phyloP scores from a whole-genome alignment of 2,329 filamentous ascomycete species.

The Pseudodiploospora longispora region DNA sequence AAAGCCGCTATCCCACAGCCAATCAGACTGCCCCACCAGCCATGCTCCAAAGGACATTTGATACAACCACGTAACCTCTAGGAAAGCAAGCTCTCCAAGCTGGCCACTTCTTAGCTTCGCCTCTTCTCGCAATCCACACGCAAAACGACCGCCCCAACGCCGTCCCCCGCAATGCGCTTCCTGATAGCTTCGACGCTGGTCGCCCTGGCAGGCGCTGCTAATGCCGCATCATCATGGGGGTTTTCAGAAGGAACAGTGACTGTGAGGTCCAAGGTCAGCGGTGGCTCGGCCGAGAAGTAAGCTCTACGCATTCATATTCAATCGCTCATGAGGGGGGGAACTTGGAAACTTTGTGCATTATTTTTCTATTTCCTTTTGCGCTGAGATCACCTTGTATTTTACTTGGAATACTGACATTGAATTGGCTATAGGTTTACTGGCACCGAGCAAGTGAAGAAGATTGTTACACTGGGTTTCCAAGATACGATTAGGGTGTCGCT shows the following conservation, averaged over 20 bases:
- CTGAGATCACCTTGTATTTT: conserved; percentile 3
- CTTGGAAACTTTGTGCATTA: background rate
- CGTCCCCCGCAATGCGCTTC: conserved; percentile 27
- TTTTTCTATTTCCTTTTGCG: conserved; percentile 8
- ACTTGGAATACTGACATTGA: background rate
- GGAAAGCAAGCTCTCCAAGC: conserved; percentile 18
- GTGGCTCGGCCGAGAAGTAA: conserved; percentile 59
- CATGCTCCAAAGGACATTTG: background rate
- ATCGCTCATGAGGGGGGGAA: background rate
- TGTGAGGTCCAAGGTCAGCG: conserved; percentile 57
- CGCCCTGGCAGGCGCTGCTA: conserved; percentile 40
- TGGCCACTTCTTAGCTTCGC: conserved; percentile 18
- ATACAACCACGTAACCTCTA: conserved; percentile 22
- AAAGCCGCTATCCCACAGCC: conserved; percentile 6
- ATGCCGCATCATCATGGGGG: conserved; percentile 56
- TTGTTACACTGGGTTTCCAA: conserved; percentile 55
- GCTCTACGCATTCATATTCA: conserved; percentile 15
- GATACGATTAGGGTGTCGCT: conserved; percentile 77
- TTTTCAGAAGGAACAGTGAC: conserved; percentile 66
- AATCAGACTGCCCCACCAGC: conserved; percentile 14
- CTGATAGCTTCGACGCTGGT: conserved; percentile 31
- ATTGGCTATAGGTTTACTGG: conserved; percentile 44
- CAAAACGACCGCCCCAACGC: conserved; percentile 13
- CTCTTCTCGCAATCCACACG: conserved; percentile 12
- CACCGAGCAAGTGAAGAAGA: conserved; percentile 51